A percentile compares a stretch with the other conserved stretches of the same genome.
Evolutionary conservation across 2,329 filamentous ascomycete species (phyloP).

Genomic region (Ilyonectria robusta): DNA sequence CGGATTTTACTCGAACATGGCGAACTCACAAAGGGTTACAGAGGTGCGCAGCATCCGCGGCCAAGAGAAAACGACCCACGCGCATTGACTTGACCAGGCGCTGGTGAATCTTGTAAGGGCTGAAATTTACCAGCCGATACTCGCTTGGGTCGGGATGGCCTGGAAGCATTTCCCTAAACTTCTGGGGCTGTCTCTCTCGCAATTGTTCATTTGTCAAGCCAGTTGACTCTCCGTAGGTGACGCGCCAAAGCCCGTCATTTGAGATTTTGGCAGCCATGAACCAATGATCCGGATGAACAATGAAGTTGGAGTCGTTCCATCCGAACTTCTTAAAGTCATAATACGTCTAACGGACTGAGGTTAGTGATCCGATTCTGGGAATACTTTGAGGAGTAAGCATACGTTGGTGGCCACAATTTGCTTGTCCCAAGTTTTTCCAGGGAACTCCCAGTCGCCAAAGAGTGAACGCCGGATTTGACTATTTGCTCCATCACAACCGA

Average conservation of each 20-base stretch:
- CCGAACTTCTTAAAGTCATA: constrained; percentile 71
- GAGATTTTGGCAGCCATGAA: constrained; percentile 74
- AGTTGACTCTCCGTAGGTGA: constrained; percentile 73
- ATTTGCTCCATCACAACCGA: constrained; percentile 10
- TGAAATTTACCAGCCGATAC: constrained; percentile 70
- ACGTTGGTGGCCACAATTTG: constrained; percentile 2
- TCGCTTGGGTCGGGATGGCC: constrained; percentile 17
- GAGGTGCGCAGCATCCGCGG: constrained; percentile 73
- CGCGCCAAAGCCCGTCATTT: constrained; percentile 71
- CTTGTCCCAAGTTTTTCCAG: constrained; percentile 12
- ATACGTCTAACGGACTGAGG: constrained; percentile 62
- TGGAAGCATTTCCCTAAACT: constrained; percentile 59
- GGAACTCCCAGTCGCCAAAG: constrained; percentile 13
- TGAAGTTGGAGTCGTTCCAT: constrained; percentile 71
- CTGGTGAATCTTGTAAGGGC: constrained; percentile 74
- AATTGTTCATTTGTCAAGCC: constrained; percentile 69
- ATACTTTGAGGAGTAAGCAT: too few species aligned
- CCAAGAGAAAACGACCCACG: constrained; percentile 70
- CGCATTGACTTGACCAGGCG: constrained; percentile 70
- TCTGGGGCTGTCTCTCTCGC: constrained; percentile 65
- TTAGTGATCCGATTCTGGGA: background rate
- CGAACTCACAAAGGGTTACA: constrained; percentile 59
- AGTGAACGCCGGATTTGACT: constrained; percentile 3
- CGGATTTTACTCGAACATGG: background rate
- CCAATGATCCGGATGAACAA: constrained; percentile 72